A percentile compares a stretch with the other conserved stretches of the same genome.
These are phyloP conservation scores for Dichomitus squalens DNA, from an alignment of 1,284 basidiomycete genomes.

Conservation along the genomic window DNA sequence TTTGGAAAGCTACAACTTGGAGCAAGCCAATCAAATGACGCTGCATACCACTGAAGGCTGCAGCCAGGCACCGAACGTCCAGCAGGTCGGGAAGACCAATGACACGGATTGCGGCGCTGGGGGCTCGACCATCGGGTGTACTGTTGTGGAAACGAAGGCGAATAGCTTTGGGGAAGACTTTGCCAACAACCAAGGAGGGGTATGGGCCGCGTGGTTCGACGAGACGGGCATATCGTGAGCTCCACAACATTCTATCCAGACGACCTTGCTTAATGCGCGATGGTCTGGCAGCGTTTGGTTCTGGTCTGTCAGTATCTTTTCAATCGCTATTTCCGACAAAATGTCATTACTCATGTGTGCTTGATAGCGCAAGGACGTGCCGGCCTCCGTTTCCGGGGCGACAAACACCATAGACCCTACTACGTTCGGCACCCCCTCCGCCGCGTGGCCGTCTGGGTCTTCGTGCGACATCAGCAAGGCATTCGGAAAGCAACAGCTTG, in stretches of 20 bases:
- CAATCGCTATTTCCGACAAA: too few relatives aligned
- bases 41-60: slow-evolving; percentile 46
- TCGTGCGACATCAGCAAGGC: slow-evolving; percentile 49
- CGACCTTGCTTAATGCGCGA: too few relatives aligned
- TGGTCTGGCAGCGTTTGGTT: slow-evolving; percentile 77
- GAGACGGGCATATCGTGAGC: slow-evolving; percentile 41
- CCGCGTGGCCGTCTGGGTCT: slow-evolving; percentile 51
- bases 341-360: too few relatives aligned
- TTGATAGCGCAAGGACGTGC: slow-evolving; percentile 42
- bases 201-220: slow-evolving; percentile 67
- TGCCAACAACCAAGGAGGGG: slow-evolving; percentile 59
- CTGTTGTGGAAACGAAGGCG: slow-evolving; percentile 41
- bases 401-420: slow-evolving; percentile 48
- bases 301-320: slow-evolving; percentile 50
- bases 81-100: slow-evolving; percentile 40
- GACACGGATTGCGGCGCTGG: slow-evolving; percentile 41
- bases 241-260: too few relatives aligned
- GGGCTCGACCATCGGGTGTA: slow-evolving; percentile 11
- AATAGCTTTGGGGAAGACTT: slow-evolving; percentile 59
- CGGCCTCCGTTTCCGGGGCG: slow-evolving; percentile 23
- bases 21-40: slow-evolving; percentile 48
- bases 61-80: slow-evolving; percentile 31
- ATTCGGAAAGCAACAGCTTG: slow-evolving; percentile 54
- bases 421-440: slow-evolving; percentile 62
- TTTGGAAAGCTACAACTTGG: slow-evolving; percentile 46